Base-by-base conservation (phyloP, 2,329 filamentous ascomycete genomes). In the Botrytis deweyae region DNA sequence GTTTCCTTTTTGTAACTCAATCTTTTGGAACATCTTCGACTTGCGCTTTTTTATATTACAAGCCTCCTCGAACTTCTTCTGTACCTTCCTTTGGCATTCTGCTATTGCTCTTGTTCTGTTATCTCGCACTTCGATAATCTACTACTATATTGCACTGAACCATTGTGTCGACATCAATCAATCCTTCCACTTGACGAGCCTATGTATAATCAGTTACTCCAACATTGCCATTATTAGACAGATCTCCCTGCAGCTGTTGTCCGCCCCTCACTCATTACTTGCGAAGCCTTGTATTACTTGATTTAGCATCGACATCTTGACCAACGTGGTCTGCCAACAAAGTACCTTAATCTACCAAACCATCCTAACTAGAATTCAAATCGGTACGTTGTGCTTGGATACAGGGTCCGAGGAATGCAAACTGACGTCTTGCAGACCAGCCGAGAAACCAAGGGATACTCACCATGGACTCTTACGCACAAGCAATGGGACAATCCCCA, bases 401-500 rank as follows among this genome's bases (percentile, higher is more conserved):
- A 68, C 22, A 46, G 44, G 52, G 59, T 68, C 65, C 69, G 63
- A 76, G 61, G 65, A 76, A 75, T 72, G 71, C 74, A 70, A 58
- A 78, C 79, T 80, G 74, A 80, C 78, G 73, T 69, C 46, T 58
- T 46, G 36, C 75, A 79, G 75, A 77, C 73, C 67, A 74, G 68
- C 67, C 72, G 49, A 72, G 59, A 74, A 73, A 63, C 69, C 52
- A 59, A 72, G 74, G 29, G 68, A 67, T 38, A 76, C 59, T 73
- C 74, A 74, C 67, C 46, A 82, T 82, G 81, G 80, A 82, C 74
- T 78, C 78, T 77, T 80, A 81, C 58, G 73, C 84, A 80, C 89
- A 88, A 83, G 83, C 87, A 80, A 89, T 93, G 87, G 90, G 88
- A 75, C 91, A 93, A 84, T 89, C 91, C 77, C 86, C 92, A 74